These are phyloP conservation scores for Dimocarpus longan DNA, from an alignment of 345 rosid genomes.

Conservation along the genomic window DNA sequence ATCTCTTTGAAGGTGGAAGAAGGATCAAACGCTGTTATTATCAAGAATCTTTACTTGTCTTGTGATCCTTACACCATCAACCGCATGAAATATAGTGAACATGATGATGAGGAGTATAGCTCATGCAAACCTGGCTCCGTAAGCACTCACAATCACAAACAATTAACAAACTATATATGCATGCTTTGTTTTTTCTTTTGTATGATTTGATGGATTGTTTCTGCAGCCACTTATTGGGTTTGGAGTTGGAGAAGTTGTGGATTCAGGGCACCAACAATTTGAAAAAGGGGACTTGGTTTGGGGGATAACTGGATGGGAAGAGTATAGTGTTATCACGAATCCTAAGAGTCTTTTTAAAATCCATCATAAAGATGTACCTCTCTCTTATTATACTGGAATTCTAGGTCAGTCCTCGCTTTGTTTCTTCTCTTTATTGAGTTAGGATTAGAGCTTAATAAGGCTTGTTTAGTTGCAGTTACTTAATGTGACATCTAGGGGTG, in stretches of 20 bases:
- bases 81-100: slow-evolving; percentile 40
- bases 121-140: slow-evolving; percentile 50
- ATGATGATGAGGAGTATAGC: slow-evolving; percentile 14
- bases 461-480: neutral
- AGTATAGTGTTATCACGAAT: slow-evolving; percentile 34
- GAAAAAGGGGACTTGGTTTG: slow-evolving; percentile 40
- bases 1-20: slow-evolving; percentile 27
- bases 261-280: slow-evolving; percentile 52
- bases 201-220: too few species aligned
- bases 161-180: too few species aligned
- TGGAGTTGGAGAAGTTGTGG: slow-evolving; percentile 60
- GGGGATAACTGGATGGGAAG: slow-evolving; percentile 45
- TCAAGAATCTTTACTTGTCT: slow-evolving; percentile 59
- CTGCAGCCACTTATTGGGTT: slow-evolving; percentile 6
- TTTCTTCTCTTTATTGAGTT: neutral
- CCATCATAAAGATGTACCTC: slow-evolving; percentile 46
- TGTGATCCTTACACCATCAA: slow-evolving; percentile 59
- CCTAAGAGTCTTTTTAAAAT: slow-evolving; percentile 38
- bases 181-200: neutral
- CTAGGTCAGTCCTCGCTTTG: neutral
- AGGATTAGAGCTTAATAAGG: neutral
- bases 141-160: neutral
- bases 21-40: slow-evolving; percentile 26
- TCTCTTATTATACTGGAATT: slow-evolving; percentile 43
- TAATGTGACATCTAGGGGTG: slow-evolving; percentile 5